Evolutionary conservation across 2,329 filamentous ascomycete species (phyloP).

Genomic region (Aspergillus felis): DNA sequence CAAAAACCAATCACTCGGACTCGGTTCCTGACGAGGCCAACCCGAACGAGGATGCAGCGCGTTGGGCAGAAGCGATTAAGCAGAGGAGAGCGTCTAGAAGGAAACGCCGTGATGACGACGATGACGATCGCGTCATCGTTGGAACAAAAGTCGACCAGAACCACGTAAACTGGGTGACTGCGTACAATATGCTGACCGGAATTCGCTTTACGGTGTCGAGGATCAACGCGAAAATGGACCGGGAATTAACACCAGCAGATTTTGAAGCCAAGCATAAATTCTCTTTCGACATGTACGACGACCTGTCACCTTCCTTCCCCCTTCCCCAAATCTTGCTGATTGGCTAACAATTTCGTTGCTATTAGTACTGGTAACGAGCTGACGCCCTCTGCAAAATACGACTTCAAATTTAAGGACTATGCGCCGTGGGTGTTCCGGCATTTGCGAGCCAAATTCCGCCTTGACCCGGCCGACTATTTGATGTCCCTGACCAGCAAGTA

Average conservation of each 20-base stretch:
- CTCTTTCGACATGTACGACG: conserved; percentile 87
- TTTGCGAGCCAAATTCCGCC: conserved; percentile 77
- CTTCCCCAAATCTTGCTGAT: not conserved
- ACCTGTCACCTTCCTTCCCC: conserved; percentile 15
- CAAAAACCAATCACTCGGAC: conserved; percentile 81
- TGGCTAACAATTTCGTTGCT: conserved; percentile 17
- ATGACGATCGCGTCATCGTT: conserved; percentile 83
- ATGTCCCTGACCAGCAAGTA: conserved; percentile 99
- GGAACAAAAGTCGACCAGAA: conserved; percentile 97
- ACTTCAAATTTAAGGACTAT: conserved; percentile 99
- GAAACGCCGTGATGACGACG: conserved; percentile 80
- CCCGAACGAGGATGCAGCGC: conserved; percentile 83
- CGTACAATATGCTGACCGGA: conserved; percentile 99
- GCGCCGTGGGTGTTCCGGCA: conserved; percentile 99
- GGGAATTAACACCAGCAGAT: conserved; percentile 82
- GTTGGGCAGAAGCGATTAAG: conserved; percentile 89
- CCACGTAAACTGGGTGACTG: conserved; percentile 94
- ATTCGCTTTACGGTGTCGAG: conserved; percentile 95
- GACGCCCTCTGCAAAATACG: conserved; percentile 96
- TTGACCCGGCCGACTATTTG: conserved; percentile 95
- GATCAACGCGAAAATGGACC: conserved; percentile 94
- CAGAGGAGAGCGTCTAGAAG: conserved; percentile 88
- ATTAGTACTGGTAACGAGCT: conserved; percentile 87
- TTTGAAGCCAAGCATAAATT: conserved; percentile 96
- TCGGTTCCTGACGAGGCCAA: conserved; percentile 75